Evolutionary conservation across 306 rosid genomes (phyloP).

Genomic region (Prunus mongolica): DNA sequence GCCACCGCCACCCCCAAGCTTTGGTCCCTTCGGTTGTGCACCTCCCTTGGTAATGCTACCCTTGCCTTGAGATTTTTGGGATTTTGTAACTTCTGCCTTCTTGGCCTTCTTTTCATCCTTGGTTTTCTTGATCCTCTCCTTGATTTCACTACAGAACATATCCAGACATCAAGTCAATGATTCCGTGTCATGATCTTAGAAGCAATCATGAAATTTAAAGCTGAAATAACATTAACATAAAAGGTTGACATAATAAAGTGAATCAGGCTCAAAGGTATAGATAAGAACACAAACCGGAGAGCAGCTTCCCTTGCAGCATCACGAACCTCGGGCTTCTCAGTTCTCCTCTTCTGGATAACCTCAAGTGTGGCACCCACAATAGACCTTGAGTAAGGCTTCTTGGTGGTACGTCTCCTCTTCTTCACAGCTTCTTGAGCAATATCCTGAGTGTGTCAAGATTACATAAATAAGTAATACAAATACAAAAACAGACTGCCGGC

Average conservation of each 20-base stretch:
- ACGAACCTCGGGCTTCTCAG: slow-evolving; percentile 70
- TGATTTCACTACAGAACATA: slow-evolving; percentile 55
- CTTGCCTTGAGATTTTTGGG: slow-evolving; percentile 57
- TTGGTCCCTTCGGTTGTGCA: slow-evolving; percentile 64
- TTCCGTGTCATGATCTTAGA: background rate
- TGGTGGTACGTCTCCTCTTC: slow-evolving; percentile 69
- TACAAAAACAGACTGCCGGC: background rate
- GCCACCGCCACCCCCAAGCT: slow-evolving; percentile 88
- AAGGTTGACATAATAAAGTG: background rate
- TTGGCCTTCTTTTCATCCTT: slow-evolving; percentile 91
- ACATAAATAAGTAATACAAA: background rate
- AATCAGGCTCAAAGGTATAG: background rate
- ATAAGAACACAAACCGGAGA: slow-evolving; percentile 41
- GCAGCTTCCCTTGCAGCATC: slow-evolving; percentile 88
- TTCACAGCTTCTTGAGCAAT: slow-evolving; percentile 73
- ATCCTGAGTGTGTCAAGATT: slow-evolving; percentile 31
- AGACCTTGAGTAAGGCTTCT: slow-evolving; percentile 72
- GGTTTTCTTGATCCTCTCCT: slow-evolving; percentile 82
- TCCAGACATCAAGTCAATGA: background rate
- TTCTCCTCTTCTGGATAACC: slow-evolving; percentile 63
- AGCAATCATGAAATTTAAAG: background rate
- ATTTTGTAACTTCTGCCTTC: slow-evolving; percentile 75
- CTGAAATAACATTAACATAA: background rate
- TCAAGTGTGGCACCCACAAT: slow-evolving; percentile 68
- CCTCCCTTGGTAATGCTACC: slow-evolving; percentile 55